These are phyloP conservation scores for Salvia hispanica DNA, from an alignment of 257 asterid species.

Conservation along the genomic window DNA sequence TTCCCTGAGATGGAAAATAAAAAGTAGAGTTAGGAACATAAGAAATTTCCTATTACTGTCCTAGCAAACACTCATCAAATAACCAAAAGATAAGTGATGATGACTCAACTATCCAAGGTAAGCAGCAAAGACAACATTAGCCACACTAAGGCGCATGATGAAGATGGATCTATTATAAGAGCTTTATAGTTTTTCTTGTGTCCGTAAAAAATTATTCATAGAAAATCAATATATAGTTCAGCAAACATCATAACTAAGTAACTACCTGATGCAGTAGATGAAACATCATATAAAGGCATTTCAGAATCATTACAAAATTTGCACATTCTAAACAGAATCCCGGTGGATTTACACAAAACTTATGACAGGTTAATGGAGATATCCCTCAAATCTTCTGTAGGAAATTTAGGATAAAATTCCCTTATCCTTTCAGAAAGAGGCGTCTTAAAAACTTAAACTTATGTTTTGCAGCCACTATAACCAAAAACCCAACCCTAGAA, in stretches of 20 bases:
- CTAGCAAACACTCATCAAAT: conserved; percentile 5
- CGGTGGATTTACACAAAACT: neutral
- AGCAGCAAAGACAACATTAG: conserved; percentile 15
- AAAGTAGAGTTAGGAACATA: neutral
- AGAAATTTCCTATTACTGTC: conserved; percentile 9
- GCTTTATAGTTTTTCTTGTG: neutral
- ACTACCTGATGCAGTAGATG: neutral
- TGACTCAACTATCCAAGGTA: neutral
- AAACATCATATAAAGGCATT: conserved; percentile 12
- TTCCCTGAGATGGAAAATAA: conserved; percentile 58
- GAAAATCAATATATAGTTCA: neutral
- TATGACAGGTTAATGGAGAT: neutral
- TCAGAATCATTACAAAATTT: conserved; percentile 5
- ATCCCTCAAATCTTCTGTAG: neutral
- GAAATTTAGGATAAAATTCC: neutral
- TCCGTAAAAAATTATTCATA: neutral
- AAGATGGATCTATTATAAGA: conserved; percentile 4
- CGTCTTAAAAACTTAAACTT: neutral
- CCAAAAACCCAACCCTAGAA: neutral
- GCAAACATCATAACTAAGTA: neutral
- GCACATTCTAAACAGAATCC: neutral
- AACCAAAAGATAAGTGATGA: neutral
- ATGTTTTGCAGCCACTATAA: conserved; percentile 1
- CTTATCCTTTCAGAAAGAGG: conserved; percentile 13
- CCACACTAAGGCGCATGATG: neutral